phyloP scores from a whole-genome alignment of 768 basidiomycete genomes.

The Boletellus sp. region DNA sequence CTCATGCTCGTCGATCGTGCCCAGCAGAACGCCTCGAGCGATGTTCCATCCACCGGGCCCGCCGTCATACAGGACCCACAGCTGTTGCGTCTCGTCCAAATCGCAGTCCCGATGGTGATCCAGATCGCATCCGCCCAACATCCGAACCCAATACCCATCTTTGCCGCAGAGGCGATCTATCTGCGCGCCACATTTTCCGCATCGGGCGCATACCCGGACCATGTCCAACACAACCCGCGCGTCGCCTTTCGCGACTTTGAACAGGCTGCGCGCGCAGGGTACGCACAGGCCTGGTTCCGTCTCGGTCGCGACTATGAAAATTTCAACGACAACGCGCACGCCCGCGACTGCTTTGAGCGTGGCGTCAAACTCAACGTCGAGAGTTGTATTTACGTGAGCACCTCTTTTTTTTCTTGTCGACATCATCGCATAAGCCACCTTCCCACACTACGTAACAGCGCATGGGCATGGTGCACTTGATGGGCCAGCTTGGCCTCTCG shows the following conservation, averaged over 20 bases:
- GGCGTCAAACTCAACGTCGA: slow-evolving; percentile 74
- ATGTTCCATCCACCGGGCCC: slow-evolving; percentile 47
- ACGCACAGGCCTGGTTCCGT: slow-evolving; percentile 82
- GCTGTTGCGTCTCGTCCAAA: slow-evolving; percentile 55
- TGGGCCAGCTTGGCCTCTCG: slow-evolving; percentile 77
- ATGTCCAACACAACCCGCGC: slow-evolving; percentile 63
- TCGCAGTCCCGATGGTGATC: slow-evolving; percentile 65
- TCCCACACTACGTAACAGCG: slow-evolving; percentile 45
- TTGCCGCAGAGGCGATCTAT: slow-evolving; percentile 71
- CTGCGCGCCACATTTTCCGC: slow-evolving; percentile 71
- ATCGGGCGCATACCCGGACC: slow-evolving; percentile 66
- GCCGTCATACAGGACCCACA: slow-evolving; percentile 54
- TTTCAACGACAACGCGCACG: slow-evolving; percentile 69
- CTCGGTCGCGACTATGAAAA: slow-evolving; percentile 90
- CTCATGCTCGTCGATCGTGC: slow-evolving; percentile 69
- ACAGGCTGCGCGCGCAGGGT: slow-evolving; percentile 72
- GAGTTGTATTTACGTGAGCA: slow-evolving; percentile 73
- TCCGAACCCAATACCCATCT: slow-evolving; percentile 34
- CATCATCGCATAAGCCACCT: background rate
- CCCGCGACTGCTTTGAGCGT: slow-evolving; percentile 83
- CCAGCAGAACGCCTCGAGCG: slow-evolving; percentile 36
- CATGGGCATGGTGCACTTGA: slow-evolving; percentile 87
- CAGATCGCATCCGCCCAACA: slow-evolving; percentile 43
- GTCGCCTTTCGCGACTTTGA: slow-evolving; percentile 90
- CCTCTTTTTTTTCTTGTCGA: background rate